Percentiles rank a stretch among this genome's conserved stretches.
These are phyloP conservation scores for Cytospora schulzeri DNA, from an alignment of 2,329 filamentous ascomycete species.

Conservation along the genomic window DNA sequence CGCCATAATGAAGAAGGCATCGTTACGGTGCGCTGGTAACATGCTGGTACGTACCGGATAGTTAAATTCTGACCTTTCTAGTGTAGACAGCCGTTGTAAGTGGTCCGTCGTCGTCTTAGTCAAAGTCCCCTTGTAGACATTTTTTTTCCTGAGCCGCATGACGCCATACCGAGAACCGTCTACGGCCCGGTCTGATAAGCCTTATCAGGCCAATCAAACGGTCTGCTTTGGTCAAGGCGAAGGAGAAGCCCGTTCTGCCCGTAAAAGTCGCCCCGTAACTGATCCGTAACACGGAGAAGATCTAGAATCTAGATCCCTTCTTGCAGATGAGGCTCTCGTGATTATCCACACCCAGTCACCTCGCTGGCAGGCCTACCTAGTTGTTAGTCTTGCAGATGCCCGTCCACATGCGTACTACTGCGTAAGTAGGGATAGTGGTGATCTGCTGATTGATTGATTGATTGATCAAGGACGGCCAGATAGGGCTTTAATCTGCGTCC, in stretches of 20 bases:
- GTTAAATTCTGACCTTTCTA: not conserved
- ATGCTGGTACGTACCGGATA: too few species aligned
- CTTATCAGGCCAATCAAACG: conserved; percentile 25
- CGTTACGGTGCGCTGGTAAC: not conserved
- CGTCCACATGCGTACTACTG: too few species aligned
- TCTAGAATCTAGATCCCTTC: not conserved
- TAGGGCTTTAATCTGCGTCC: too few species aligned
- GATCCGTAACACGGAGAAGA: not conserved
- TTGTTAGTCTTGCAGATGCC: too few species aligned
- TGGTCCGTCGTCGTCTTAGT: not conserved
- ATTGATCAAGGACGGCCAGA: too few species aligned
- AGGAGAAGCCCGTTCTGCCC: too few species aligned
- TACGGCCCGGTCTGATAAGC: conserved; percentile 9
- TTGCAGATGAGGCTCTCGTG: not conserved
- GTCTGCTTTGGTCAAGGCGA: conserved; percentile 6
- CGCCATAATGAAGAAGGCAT: not conserved
- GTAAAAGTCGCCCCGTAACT: too few species aligned
- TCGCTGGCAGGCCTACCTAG: too few species aligned
- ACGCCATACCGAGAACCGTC: conserved; percentile 31
- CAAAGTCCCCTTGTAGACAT: conserved; percentile 18
- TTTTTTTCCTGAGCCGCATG: conserved; percentile 28
- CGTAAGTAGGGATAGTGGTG: too few species aligned
- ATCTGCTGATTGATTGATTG: too few species aligned
- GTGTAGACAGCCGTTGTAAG: not conserved
- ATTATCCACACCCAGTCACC: too few species aligned